Conservation (phyloP, 2,329 filamentous ascomycete species). For the Orbilia ellipsospora region DNA sequence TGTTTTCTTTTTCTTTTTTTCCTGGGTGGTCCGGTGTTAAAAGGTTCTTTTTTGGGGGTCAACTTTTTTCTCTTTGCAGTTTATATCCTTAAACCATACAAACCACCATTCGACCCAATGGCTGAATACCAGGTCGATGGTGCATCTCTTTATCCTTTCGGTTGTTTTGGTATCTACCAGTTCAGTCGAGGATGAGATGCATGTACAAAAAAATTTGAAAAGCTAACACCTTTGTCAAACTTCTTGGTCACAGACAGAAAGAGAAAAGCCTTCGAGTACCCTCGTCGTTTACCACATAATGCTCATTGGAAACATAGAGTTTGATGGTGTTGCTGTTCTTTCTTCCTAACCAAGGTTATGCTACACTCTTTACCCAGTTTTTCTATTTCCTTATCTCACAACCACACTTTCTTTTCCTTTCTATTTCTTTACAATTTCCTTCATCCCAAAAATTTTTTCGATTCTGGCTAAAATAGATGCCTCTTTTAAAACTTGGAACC, state of each 20-base stretch:
- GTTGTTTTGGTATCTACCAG: slow-evolving; percentile 6
- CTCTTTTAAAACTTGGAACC: slow-evolving; percentile 19
- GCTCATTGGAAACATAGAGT: slow-evolving; percentile 38
- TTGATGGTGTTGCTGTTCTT: slow-evolving; percentile 13
- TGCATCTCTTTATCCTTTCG: slow-evolving; percentile 15
- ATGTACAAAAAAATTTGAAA: slow-evolving; percentile 55
- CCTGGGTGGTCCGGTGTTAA: slow-evolving; percentile 54
- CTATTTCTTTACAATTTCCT: slow-evolving; percentile 13
- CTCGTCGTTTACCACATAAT: slow-evolving; percentile 7
- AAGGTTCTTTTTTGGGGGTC: slow-evolving; percentile 47
- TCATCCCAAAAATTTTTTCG: slow-evolving; percentile 39
- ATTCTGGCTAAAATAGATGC: slow-evolving; percentile 51
- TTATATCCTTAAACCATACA: slow-evolving; percentile 48
- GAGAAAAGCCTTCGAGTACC: slow-evolving; percentile 28
- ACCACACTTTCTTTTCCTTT: slow-evolving; percentile 19
- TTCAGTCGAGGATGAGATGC: slow-evolving; percentile 9
- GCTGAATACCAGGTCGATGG: slow-evolving; percentile 53
- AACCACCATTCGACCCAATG: slow-evolving; percentile 44
- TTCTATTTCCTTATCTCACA: slow-evolving; percentile 41
- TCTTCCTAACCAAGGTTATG: slow-evolving; percentile 34
- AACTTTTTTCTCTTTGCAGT: slow-evolving; percentile 33
- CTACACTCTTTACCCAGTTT: slow-evolving; percentile 51
- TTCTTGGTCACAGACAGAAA: slow-evolving; percentile 29
- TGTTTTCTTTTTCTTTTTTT: slow-evolving; percentile 32
- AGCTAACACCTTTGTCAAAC: slow-evolving; percentile 50